Base-by-base conservation (phyloP, 768 basidiomycete species). In the Collybiopsis confluens region DNA sequence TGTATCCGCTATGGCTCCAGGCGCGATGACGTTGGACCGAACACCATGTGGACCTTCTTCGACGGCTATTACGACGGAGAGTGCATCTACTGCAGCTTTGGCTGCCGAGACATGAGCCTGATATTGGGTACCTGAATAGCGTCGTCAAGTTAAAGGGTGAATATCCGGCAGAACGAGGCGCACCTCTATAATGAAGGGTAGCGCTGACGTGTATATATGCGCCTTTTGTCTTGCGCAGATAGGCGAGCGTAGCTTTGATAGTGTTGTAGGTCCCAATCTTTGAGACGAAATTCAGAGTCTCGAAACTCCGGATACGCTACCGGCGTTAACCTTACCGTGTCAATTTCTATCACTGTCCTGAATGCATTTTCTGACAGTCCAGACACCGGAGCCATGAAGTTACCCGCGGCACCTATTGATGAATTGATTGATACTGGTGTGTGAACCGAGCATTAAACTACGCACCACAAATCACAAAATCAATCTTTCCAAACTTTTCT, bases 11-110 rank as follows among this genome's bases (percentile, higher is more conserved):
- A 96, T 95, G 7, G 90, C 85, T 2, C 94, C 89, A 3, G 92
- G 91, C 3, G 90, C 79, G 60, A 93, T 84, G 45, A 90, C 83
- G 61, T 92, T 97, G n/a, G 90, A 90, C 44, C 95, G 84, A 20
- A 98, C 84, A 16, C 96, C 96, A 60, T 84, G 80, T 3, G 95
- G 96, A 0, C 95, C 96, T 71, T 96, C 93, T 70, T 98, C 95
- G 11, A 96, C 81, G 1, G 95, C 93, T 23, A 98, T 70, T 2
- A 92, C 93, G 1, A 78, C 76, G 52, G 90, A 91, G 3, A 94
- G 74, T 0, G 94, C 92, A 64, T 99, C 95, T 35, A 98, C 83
- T 16, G 80, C 96, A 0, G 96, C 94, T 68, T 98, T 99, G 21
- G 95, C 95, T 8, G 94, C 92, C 13, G 91, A 92, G 15, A 96